These are phyloP conservation scores for Rosa persica DNA, from an alignment of 306 rosid species.

Conservation along the genomic window DNA sequence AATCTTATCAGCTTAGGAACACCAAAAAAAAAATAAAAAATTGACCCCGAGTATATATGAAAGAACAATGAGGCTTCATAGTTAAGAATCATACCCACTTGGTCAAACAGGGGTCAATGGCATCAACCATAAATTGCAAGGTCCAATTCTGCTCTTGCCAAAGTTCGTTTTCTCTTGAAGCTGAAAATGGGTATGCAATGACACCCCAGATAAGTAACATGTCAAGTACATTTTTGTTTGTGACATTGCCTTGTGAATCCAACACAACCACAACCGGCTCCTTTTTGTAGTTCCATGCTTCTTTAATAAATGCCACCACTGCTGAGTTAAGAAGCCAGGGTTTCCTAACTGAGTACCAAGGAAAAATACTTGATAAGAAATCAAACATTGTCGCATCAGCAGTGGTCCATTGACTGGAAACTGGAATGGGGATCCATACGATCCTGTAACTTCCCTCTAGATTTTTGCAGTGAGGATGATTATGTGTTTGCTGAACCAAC, in stretches of 20 bases:
- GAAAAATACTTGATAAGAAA: slow-evolving; percentile 42
- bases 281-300: slow-evolving; percentile 50
- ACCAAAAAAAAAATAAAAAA: background rate
- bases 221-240: slow-evolving; percentile 50
- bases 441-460: slow-evolving; percentile 39
- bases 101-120: slow-evolving; percentile 42
- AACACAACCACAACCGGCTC: slow-evolving; percentile 47
- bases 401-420: slow-evolving; percentile 52
- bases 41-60: background rate
- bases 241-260: slow-evolving; percentile 54
- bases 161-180: slow-evolving; percentile 50
- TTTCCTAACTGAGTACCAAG: slow-evolving; percentile 51
- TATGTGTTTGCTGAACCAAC: slow-evolving; percentile 57
- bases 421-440: slow-evolving; percentile 64
- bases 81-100: slow-evolving; percentile 47
- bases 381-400: slow-evolving; percentile 43
- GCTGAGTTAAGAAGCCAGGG: slow-evolving; percentile 51
- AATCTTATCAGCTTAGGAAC: slow-evolving; percentile 9
- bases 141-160: slow-evolving; percentile 52
- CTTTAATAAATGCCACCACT: slow-evolving; percentile 37
- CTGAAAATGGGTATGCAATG: slow-evolving; percentile 50
- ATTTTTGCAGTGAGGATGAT: slow-evolving; percentile 43
- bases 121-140: slow-evolving; percentile 45
- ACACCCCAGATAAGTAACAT: slow-evolving; percentile 54
- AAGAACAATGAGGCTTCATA: background rate